Base-by-base conservation (phyloP, 441 rosid genomes). In the Jatropha podagrica region DNA sequence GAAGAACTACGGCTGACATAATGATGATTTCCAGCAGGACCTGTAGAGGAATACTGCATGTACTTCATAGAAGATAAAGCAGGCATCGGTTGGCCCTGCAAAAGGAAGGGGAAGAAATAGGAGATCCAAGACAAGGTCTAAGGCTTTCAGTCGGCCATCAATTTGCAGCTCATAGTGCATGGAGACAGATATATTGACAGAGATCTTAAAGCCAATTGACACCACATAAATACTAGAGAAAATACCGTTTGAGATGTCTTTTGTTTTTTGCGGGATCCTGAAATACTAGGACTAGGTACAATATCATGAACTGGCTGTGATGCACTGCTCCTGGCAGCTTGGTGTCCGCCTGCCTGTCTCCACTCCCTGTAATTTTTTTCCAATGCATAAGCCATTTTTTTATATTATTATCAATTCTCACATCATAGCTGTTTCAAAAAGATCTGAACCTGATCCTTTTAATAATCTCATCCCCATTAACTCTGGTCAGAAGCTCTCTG, bases 211-310 rank as follows among this genome's bases (percentile, higher is more conserved):
- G 15, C 51, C 10, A 65, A 68, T 14, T 54, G 40, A 48, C 63
- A 58, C 58, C 37, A 61, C 60, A 74, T 55, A 72, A 65, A 59
- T 41, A 32, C n/a, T 55, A 81, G 41, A 79, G 74, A 78, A 79
- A 77, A 69, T 86, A 96, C 99, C 86, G 82, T 77, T 74, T 78
- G 94, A 65, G 92, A 83, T 65, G 89, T 92, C 91, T 90, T 94
- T 81, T 87, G 97, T 78, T 87, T 96, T 85, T 96, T 96, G 74
- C 90, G 96, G 49, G 94, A 86, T 65, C 87, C 92, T 65, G 96
- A 85, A 81, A 90, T 81, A 74, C 86, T 85, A 65, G 98, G 96
- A 82, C 92, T 92, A 48, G 91, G 89, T 74, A 88, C 68, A 77
- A 92, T 78, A 84, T 91, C 90, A 63, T 88, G 96, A 80, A 80